Conservation (phyloP, 345 rosid species). For the Eucalyptus sp. region DNA sequence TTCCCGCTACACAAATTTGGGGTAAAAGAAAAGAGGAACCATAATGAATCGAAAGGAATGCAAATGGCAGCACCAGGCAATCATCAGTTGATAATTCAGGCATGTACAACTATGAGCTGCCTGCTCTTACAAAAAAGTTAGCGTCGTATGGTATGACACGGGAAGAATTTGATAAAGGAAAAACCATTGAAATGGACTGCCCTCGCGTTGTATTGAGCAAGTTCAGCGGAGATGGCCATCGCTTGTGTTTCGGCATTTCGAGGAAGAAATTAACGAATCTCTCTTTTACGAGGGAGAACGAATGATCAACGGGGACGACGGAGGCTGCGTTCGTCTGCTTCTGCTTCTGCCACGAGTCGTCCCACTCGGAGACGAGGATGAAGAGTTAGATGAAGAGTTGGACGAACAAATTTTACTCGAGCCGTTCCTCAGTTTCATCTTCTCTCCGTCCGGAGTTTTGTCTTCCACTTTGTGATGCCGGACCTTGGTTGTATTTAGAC, state of each 20-base stretch:
- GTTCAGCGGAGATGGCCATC: background rate
- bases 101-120: background rate
- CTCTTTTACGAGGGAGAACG: background rate
- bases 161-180: background rate
- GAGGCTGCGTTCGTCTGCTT: constrained; percentile 46
- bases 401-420: constrained; percentile 30
- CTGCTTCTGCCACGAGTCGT: constrained; percentile 60
- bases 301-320: constrained; percentile 21
- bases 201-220: background rate
- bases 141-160: background rate
- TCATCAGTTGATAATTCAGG: background rate
- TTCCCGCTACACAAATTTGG: background rate
- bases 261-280: background rate
- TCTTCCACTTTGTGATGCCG: constrained; percentile 48
- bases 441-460: constrained; percentile 45
- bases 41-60: background rate
- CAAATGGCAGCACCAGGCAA: background rate
- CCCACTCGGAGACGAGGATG: constrained; percentile 48
- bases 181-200: background rate
- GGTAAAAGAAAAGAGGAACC: background rate
- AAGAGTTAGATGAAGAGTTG: constrained; percentile 37
- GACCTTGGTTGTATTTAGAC: constrained; percentile 54
- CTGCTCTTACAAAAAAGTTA: background rate
- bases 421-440: constrained; percentile 42
- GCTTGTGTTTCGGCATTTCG: background rate